These are phyloP conservation scores for Pelargonium nanum DNA, from an alignment of 345 rosid species.

Conservation along the genomic window DNA sequence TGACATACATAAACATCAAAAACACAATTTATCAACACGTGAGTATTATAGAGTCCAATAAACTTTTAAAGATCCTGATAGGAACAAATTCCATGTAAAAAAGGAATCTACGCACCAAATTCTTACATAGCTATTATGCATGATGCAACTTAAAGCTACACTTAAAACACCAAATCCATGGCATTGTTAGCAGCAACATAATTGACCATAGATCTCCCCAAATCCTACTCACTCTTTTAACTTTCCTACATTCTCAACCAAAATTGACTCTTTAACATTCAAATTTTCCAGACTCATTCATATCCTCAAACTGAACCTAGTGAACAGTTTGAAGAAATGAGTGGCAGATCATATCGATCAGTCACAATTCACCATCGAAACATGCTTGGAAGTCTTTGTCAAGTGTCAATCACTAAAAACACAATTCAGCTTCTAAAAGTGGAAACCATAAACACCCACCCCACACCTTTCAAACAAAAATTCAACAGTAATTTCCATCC, in stretches of 20 bases:
- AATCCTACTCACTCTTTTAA: too few species aligned
- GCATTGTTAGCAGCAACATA: too few species aligned
- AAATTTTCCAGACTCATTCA: neutral
- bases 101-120: neutral
- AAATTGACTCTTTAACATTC: neutral
- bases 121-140: too few species aligned
- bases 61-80: neutral
- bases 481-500: neutral
- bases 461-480: neutral
- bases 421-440: neutral
- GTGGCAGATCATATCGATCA: too few species aligned
- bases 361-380: too few species aligned
- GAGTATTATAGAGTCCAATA: neutral
- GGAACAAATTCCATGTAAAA: neutral
- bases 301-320: too few species aligned
- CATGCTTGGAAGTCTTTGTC: neutral
- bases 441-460: too few species aligned
- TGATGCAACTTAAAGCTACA: neutral
- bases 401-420: neutral
- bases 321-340: too few species aligned
- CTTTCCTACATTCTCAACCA: neutral
- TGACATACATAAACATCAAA: neutral
- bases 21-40: neutral
- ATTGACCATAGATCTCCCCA: too few species aligned
- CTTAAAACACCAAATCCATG: neutral